phyloP scores from a whole-genome alignment of 345 rosid genomes.

The Moringa oleifera region DNA sequence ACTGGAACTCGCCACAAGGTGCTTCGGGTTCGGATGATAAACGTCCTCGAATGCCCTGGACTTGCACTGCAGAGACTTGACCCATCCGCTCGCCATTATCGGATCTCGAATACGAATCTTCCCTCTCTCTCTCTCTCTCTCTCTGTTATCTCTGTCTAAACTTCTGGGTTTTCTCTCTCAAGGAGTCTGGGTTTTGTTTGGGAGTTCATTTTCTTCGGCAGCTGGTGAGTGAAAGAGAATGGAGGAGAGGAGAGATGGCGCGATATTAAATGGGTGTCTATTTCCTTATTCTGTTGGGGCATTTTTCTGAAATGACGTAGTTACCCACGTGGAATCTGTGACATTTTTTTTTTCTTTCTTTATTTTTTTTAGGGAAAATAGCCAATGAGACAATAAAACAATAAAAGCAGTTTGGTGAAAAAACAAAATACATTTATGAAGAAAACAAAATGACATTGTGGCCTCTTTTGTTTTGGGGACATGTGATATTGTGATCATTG shows the following conservation, averaged over 20 bases:
- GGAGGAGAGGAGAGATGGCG: slow-evolving; percentile 29
- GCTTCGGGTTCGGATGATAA: slow-evolving; percentile 43
- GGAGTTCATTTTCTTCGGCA: slow-evolving; percentile 1
- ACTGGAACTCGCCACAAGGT: slow-evolving; percentile 48
- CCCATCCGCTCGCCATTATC: slow-evolving; percentile 77
- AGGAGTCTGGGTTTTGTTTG: neutral
- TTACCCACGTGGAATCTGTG: slow-evolving; percentile 30
- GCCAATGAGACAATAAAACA: neutral
- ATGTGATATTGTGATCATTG: neutral
- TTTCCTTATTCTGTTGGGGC: neutral
- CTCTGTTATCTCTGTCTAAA: neutral
- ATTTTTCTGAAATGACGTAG: slow-evolving; percentile 18
- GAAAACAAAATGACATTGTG: slow-evolving; percentile 18
- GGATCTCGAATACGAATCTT: slow-evolving; percentile 12
- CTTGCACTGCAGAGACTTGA: slow-evolving; percentile 87
- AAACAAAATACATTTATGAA: slow-evolving; percentile 17
- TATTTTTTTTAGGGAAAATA: neutral
- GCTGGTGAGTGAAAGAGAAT: neutral
- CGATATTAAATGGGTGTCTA: slow-evolving; percentile 34
- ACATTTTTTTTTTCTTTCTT: too few species aligned
- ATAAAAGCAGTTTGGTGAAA: too few species aligned
- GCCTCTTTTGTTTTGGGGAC: neutral
- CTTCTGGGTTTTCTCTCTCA: too few species aligned
- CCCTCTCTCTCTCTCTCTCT: neutral
- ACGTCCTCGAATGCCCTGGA: slow-evolving; percentile 92